A percentile compares a stretch with the other conserved stretches of the same genome.
These are phyloP conservation scores for Termitomyces sp. DNA, from an alignment of 768 basidiomycete species.

Conservation along the genomic window DNA sequence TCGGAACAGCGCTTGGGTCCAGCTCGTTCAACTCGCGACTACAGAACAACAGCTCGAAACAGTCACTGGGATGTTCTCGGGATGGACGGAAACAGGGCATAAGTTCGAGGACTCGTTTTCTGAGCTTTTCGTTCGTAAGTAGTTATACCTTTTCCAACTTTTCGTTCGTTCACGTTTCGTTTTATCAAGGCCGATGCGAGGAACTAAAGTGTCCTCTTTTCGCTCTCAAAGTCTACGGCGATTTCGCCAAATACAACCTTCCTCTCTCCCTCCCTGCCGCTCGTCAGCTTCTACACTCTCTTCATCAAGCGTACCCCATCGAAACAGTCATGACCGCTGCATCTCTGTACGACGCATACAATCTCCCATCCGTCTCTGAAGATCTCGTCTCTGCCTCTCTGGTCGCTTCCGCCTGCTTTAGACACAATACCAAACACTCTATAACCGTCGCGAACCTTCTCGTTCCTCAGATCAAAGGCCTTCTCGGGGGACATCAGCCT, in stretches of 20 bases:
- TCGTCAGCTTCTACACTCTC: constrained; percentile 53
- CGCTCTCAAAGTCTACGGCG: constrained; percentile 57
- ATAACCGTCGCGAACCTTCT: constrained; percentile 39
- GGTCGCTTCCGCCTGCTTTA: constrained; percentile 53
- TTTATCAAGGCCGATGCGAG: constrained; percentile 53
- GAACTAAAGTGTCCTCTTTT: constrained; percentile 53
- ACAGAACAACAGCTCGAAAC: constrained; percentile 47
- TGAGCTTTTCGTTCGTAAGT: constrained; percentile 56
- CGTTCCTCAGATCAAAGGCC: constrained; percentile 20
- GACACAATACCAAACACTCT: constrained; percentile 38
- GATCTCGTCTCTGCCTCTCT: constrained; percentile 58
- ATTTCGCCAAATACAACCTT: constrained; percentile 61
- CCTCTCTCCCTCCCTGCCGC: constrained; percentile 46
- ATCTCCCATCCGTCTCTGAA: constrained; percentile 31
- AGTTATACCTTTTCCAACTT: not conserved
- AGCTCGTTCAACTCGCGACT: constrained; percentile 39
- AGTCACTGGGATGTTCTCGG: constrained; percentile 47
- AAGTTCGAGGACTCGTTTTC: constrained; percentile 36
- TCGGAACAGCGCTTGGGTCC: constrained; percentile 46
- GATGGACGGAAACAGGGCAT: constrained; percentile 44
- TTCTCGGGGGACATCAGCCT: not conserved
- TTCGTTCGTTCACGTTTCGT: not conserved
- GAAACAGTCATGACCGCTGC: constrained; percentile 34
- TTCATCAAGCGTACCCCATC: constrained; percentile 34
- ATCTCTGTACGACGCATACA: too few relatives aligned